These are phyloP conservation scores for Agrostemma githago DNA, from an alignment of 148 eudicot species.

Conservation along the genomic window DNA sequence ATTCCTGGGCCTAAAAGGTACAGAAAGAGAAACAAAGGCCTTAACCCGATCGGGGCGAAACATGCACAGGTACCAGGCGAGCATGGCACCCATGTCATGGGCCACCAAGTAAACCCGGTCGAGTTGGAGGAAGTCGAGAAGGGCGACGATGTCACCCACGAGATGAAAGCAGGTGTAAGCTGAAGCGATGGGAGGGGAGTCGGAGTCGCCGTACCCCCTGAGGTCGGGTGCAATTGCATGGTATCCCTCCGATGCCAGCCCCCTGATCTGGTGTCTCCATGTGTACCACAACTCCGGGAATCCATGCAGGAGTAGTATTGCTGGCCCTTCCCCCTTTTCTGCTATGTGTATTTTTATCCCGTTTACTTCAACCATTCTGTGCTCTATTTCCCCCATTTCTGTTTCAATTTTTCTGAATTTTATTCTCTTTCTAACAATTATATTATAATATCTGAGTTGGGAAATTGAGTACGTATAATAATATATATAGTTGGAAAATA, in stretches of 20 bases:
- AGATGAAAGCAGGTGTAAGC: constrained; percentile 29
- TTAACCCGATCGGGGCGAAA: constrained; percentile 35
- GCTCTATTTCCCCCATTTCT: constrained; percentile 17
- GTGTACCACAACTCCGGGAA: constrained; percentile 44
- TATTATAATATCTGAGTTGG: too few relatives aligned
- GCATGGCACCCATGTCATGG: constrained; percentile 34
- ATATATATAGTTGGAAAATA: too few relatives aligned
- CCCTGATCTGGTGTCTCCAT: constrained; percentile 40
- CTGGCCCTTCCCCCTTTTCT: constrained; percentile 31
- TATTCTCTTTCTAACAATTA: too few relatives aligned
- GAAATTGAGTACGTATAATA: too few relatives aligned
- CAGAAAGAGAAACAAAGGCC: constrained; percentile 28
- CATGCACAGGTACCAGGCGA: constrained; percentile 35
- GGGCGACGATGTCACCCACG: constrained; percentile 31
- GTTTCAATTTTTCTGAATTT: too few relatives aligned
- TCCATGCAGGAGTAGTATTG: constrained; percentile 40
- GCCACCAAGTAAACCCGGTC: constrained; percentile 35
- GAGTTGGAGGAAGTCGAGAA: constrained; percentile 18
- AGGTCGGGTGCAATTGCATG: constrained; percentile 40
- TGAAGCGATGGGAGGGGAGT: constrained; percentile 19
- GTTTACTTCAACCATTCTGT: constrained; percentile 28
- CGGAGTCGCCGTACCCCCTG: constrained; percentile 43
- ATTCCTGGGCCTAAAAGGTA: constrained; percentile 20
- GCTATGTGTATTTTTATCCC: constrained; percentile 36
- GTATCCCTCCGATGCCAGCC: constrained; percentile 31